Conservation (phyloP, 2,329 filamentous ascomycete species). For the Pseudogymnoascus destructans region DNA sequence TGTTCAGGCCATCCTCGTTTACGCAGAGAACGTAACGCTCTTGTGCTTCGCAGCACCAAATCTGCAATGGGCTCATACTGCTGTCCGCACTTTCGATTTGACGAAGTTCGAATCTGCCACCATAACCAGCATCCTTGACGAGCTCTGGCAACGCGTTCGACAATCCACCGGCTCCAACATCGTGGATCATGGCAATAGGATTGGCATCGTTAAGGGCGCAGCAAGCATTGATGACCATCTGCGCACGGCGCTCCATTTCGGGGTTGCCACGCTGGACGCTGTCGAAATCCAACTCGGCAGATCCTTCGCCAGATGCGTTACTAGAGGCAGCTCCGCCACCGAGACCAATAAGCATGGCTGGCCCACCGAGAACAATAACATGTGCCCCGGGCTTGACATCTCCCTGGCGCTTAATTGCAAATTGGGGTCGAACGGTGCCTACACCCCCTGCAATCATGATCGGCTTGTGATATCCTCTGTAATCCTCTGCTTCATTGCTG, state of each 20-base stretch:
- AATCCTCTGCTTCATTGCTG: slow-evolving; percentile 46
- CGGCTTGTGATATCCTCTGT: slow-evolving; percentile 91
- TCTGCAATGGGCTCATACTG: slow-evolving; percentile 89
- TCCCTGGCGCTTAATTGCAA: slow-evolving; percentile 71
- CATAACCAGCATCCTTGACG: slow-evolving; percentile 81
- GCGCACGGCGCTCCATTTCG: slow-evolving; percentile 86
- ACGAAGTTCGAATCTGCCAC: slow-evolving; percentile 85
- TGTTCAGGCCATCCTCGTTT: slow-evolving; percentile 66
- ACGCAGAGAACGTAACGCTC: slow-evolving; percentile 91
- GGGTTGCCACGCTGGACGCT: slow-evolving; percentile 96
- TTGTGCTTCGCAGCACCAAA: slow-evolving; percentile 96
- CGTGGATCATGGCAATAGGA: slow-evolving; percentile 93
- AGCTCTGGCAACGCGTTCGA: slow-evolving; percentile 76
- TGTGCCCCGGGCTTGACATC: slow-evolving; percentile 79
- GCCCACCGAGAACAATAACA: slow-evolving; percentile 84
- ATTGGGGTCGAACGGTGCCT: slow-evolving; percentile 79
- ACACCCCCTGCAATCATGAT: slow-evolving; percentile 97
- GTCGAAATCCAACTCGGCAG: slow-evolving; percentile 87
- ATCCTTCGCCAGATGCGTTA: slow-evolving; percentile 75
- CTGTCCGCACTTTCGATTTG: slow-evolving; percentile 83
- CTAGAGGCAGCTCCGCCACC: slow-evolving; percentile 91
- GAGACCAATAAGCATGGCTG: slow-evolving; percentile 94
- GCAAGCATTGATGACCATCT: slow-evolving; percentile 97
- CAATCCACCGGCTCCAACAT: slow-evolving; percentile 85
- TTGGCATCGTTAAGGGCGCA: slow-evolving; percentile 70